Evolutionary conservation across 495 filamentous ascomycete genomes (phyloP).

Genomic region (Mycothermus thermophilus): DNA sequence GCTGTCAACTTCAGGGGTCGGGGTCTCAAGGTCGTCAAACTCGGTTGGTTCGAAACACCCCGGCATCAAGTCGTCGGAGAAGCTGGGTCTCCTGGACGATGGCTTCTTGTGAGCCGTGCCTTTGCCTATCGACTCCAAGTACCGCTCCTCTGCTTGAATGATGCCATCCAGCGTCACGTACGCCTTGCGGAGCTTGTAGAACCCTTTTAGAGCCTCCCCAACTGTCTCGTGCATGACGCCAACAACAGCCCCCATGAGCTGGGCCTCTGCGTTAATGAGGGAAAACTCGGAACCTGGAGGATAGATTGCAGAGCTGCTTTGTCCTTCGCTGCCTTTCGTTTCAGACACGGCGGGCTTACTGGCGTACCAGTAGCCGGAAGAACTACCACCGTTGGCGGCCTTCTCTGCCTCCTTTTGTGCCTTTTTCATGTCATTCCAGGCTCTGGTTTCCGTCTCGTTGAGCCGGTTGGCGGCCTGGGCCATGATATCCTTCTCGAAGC

Average conservation of each 20-base stretch:
- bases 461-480: conserved; percentile 64
- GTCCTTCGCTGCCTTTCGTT: conserved; percentile 10
- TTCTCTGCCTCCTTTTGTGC: conserved; percentile 43
- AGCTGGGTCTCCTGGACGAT: conserved; percentile 5
- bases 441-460: conserved; percentile 60
- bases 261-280: conserved; percentile 57
- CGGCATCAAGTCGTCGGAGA: conserved; percentile 21
- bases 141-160: conserved; percentile 31
- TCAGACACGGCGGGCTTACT: conserved; percentile 2
- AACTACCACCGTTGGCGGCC: conserved; percentile 5
- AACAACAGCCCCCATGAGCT: conserved; percentile 81
- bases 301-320: too few species aligned
- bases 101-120: not conserved
- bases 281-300: conserved; percentile 74
- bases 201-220: conserved; percentile 79
- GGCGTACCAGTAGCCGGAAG: conserved; percentile 14
- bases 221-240: conserved; percentile 84
- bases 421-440: conserved; percentile 65
- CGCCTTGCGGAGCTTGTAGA: conserved; percentile 86
- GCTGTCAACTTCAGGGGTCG: too few species aligned
- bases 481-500: conserved; percentile 94
- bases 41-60: conserved; percentile 23
- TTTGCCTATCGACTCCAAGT: conserved; percentile 18
- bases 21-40: conserved; percentile 17
- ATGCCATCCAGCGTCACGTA: conserved; percentile 74